Base-by-base conservation (phyloP, 73 alveolate species). In the Urostyla sp. region DNA sequence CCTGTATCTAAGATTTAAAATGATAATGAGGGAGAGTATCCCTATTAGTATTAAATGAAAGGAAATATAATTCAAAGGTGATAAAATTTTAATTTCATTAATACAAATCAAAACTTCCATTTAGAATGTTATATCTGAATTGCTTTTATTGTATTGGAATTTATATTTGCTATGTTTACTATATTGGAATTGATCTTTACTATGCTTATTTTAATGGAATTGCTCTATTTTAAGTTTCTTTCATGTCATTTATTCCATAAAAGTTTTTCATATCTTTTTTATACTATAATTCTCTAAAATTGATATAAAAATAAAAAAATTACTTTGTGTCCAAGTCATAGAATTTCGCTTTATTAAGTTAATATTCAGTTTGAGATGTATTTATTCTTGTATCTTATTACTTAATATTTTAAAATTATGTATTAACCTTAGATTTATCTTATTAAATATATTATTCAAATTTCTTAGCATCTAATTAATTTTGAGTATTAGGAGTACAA, bases 281-380 rank as follows among this genome's bases (percentile, higher is more conserved):
- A 31, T 16, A 63, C 15, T 57, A 63, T 24, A 43, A 43, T 0
- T 60, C 60, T 7, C 60, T 38, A 63, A 38, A 38, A 38, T 16
- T n/a, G 21, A 38, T 18, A 4, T 3, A 27, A 8, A 13, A 4
- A 31, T 43, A 21, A 3, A 63, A 6, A 40, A 38, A 57, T 63
- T 63, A 63, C 79, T 34, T 2, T 13, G 20, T 46, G 37, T 63
- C 79, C 6, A 63, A 38, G 8, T 60, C 79, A 63, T 43, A 63
- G 60, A 63, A 63, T 23, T 40, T 34, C 23, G 37, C 30, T 43
- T 40, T 63, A 38, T 46, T 60, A 20, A 45, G 31, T 8, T 43
- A 24, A 40, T 63, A 63, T 5, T 57, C 37, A 46, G 61, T 63
- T 10, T 57, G 61, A 26, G 37, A 43, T 26, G 61, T 63, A 40